Percentiles rank a stretch among this genome's conserved stretches.
phyloP scores from a whole-genome alignment of 2,329 filamentous ascomycete species.

The Ophiostoma sp. region DNA sequence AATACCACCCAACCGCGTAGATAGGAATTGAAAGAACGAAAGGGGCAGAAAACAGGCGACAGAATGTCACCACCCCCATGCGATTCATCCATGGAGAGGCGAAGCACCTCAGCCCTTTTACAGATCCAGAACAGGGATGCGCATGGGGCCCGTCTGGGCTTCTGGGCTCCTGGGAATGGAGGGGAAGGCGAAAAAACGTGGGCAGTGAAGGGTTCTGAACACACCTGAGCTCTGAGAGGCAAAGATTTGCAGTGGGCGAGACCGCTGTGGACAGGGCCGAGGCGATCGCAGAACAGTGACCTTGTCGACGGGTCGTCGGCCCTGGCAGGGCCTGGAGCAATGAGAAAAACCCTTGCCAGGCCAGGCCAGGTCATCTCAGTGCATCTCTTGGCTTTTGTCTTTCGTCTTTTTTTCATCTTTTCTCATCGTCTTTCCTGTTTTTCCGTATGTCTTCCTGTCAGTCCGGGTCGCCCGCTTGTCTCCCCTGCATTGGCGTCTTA shows the following conservation, averaged over 20 bases:
- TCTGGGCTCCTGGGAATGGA: background rate
- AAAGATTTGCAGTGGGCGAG: conserved; percentile 12
- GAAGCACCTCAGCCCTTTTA: background rate
- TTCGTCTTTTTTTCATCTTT: background rate
- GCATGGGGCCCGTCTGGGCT: background rate
- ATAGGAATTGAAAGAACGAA: background rate
- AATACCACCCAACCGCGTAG: background rate
- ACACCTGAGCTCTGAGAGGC: background rate
- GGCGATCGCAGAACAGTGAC: background rate
- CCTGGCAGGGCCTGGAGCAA: background rate
- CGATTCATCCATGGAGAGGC: background rate
- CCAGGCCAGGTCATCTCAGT: background rate
- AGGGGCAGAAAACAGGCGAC: background rate
- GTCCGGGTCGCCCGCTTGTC: background rate
- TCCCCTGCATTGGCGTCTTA: conserved; percentile 4
- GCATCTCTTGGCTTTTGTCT: background rate
- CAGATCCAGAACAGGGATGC: background rate
- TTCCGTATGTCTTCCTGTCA: background rate
- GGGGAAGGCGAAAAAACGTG: conserved; percentile 1
- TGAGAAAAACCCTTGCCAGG: background rate
- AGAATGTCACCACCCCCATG: background rate
- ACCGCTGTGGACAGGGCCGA: background rate
- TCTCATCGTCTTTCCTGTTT: background rate
- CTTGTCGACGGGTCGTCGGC: background rate
- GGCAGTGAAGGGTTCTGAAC: background rate